These are phyloP conservation scores for Pseudomonodictys pantanalensis DNA, from an alignment of 495 filamentous ascomycete genomes.

Conservation along the genomic window DNA sequence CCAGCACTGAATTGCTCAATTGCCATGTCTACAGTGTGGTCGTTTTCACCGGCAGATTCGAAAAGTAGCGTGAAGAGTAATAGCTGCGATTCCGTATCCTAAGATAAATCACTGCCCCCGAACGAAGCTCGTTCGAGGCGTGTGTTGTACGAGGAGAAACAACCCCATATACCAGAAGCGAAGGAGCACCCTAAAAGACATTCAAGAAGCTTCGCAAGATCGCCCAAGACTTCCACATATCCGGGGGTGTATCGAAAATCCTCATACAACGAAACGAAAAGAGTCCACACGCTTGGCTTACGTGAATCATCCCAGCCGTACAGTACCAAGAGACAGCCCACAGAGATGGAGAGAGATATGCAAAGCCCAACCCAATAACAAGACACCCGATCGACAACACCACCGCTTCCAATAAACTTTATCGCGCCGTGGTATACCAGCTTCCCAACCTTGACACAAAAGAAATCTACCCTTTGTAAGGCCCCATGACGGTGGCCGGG, in stretches of 20 bases:
- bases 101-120: constrained; percentile 27
- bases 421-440: constrained; percentile 36
- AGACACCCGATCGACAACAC: constrained; percentile 20
- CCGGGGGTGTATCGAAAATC: background rate
- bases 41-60: background rate
- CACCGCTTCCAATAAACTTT: constrained; percentile 26
- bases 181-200: constrained; percentile 23
- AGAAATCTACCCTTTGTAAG: constrained; percentile 35
- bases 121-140: constrained; percentile 11
- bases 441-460: constrained; percentile 28
- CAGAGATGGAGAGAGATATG: constrained; percentile 27
- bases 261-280: constrained; percentile 28
- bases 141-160: constrained; percentile 20
- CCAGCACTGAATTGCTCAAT: too few relatives aligned
- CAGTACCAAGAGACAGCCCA: constrained; percentile 32
- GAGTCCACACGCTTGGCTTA: constrained; percentile 18
- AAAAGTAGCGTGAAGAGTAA: background rate
- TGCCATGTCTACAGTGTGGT: too few relatives aligned
- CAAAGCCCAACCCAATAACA: constrained; percentile 26
- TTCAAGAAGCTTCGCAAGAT: constrained; percentile 22
- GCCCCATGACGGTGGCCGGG: constrained; percentile 15
- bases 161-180: constrained; percentile 10
- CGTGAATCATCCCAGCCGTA: constrained; percentile 34
- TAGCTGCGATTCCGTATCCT: constrained; percentile 27
- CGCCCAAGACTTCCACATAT: background rate